Conservation (phyloP, 352 stramenopile species). For the Phytophthora kernoviae region DNA sequence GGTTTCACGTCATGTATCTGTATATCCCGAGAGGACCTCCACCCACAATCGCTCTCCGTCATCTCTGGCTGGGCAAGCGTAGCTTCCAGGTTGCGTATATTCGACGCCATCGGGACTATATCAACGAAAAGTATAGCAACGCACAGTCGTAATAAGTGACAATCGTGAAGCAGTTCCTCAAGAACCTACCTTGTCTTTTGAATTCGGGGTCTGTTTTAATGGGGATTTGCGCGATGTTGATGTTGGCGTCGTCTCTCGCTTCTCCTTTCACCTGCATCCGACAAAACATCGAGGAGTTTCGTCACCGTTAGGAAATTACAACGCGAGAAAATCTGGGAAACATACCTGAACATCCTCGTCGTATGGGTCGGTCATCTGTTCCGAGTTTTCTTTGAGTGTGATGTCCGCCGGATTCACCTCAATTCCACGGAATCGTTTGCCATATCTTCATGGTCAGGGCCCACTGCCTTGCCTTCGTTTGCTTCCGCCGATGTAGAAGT, state of each 20-base stretch:
- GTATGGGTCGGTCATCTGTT: conserved; percentile 17
- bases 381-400: conserved; percentile 23
- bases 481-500: conserved; percentile 15
- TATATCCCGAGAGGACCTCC: conserved; percentile 41
- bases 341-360: conserved; percentile 26
- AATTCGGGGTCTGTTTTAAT: conserved; percentile 5
- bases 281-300: conserved; percentile 1
- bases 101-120: conserved; percentile 16
- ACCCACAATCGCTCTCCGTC: conserved; percentile 11
- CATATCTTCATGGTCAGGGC: conserved; percentile 22
- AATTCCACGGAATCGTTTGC: conserved; percentile 11
- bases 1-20: conserved; percentile 29
- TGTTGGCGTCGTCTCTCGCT: conserved; percentile 14
- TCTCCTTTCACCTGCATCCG: conserved; percentile 21
- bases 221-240: conserved; percentile 38
- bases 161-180: no score
- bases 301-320: conserved; percentile 6
- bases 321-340: background rate
- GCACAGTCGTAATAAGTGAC: background rate
- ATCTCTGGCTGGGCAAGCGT: conserved; percentile 7
- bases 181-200: conserved; percentile 17
- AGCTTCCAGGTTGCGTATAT: conserved; percentile 7
- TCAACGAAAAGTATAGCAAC: background rate
- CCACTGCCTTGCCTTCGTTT: conserved; percentile 20
- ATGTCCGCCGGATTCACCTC: conserved; percentile 11